phyloP scores from a whole-genome alignment of 2,329 filamentous ascomycete genomes.

The Cladosporium sp. region DNA sequence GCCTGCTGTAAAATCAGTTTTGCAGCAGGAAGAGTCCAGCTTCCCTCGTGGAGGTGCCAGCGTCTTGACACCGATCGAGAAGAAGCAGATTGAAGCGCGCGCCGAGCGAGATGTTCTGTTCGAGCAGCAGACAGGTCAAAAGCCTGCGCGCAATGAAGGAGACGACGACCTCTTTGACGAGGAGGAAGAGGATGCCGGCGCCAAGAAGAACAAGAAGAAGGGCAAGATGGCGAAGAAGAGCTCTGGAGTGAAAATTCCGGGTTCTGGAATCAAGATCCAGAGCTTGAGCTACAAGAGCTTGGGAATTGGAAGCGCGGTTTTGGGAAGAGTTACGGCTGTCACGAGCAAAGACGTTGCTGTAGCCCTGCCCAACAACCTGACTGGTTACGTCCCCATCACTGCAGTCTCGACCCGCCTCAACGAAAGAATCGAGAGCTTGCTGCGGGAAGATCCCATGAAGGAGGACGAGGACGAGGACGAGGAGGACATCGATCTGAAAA shows the following conservation, averaged over 20 bases:
- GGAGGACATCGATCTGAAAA: slow-evolving; percentile 63
- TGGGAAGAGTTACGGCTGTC: slow-evolving; percentile 80
- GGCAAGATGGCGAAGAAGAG: slow-evolving; percentile 46
- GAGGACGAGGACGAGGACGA: slow-evolving; percentile 49
- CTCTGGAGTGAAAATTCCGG: slow-evolving; percentile 37
- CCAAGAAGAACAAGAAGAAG: slow-evolving; percentile 43
- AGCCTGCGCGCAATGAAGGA: slow-evolving; percentile 39
- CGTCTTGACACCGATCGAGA: slow-evolving; percentile 83
- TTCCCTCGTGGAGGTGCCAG: slow-evolving; percentile 92
- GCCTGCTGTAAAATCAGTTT: slow-evolving; percentile 37
- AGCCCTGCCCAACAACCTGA: slow-evolving; percentile 85
- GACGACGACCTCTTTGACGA: slow-evolving; percentile 43
- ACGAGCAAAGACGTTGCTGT: slow-evolving; percentile 72
- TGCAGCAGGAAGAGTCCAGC: slow-evolving; percentile 73
- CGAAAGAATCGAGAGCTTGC: slow-evolving; percentile 61
- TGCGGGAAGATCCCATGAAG: slow-evolving; percentile 54
- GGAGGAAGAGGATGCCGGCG: slow-evolving; percentile 31
- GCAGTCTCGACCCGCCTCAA: slow-evolving; percentile 79
- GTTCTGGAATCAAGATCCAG: slow-evolving; percentile 62
- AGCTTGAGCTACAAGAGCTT: slow-evolving; percentile 74
- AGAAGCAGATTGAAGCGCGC: slow-evolving; percentile 92
- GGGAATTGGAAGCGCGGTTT: slow-evolving; percentile 75
- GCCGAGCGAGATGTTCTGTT: slow-evolving; percentile 87
- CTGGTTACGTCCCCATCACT: slow-evolving; percentile 84
- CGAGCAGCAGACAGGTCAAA: slow-evolving; percentile 66